Percentiles rank a stretch among this genome's conserved stretches.
Evolutionary conservation across 805 yeast genomes (phyloP).

Genomic region (Candida fluviatilis): DNA sequence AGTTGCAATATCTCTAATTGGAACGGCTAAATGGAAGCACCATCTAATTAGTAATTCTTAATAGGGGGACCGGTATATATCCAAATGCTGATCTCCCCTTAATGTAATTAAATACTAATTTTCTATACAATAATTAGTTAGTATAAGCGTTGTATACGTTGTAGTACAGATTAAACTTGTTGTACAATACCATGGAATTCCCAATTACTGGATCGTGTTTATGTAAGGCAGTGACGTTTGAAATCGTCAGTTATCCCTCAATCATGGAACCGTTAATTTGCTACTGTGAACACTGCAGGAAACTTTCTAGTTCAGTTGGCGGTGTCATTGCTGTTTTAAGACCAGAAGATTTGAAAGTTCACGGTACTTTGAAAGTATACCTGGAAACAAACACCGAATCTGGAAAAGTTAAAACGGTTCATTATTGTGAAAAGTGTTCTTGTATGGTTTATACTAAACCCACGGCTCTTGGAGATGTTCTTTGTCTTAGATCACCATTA

Average conservation of each 20-base stretch:
- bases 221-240: slow-evolving; percentile 1
- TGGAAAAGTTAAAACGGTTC: slow-evolving; percentile 1
- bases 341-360: slow-evolving; percentile 1
- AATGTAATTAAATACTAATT: no score
- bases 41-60: no score
- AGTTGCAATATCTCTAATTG: no score
- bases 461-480: slow-evolving; percentile 1
- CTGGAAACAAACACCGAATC: neutral
- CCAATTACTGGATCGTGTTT: slow-evolving; percentile 2
- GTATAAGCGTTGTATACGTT: no score
- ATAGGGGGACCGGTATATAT: no score
- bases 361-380: slow-evolving; percentile 2
- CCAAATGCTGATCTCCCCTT: no score
- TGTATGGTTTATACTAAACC: slow-evolving; percentile 4
- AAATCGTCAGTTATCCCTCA: neutral
- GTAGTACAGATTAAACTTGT: no score
- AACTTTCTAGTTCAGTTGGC: slow-evolving; percentile 2
- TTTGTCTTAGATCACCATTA: slow-evolving; percentile 2
- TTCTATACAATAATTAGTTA: no score
- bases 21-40: no score
- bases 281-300: slow-evolving; percentile 2
- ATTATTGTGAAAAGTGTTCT: slow-evolving; percentile 1
- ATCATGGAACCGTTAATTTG: neutral
- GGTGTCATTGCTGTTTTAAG: slow-evolving; percentile 1
- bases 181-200: neutral